Percentiles rank a stretch among this genome's conserved stretches.
These are phyloP conservation scores for Heliosperma pusillum DNA, from an alignment of 148 eudicot species.

Conservation along the genomic window DNA sequence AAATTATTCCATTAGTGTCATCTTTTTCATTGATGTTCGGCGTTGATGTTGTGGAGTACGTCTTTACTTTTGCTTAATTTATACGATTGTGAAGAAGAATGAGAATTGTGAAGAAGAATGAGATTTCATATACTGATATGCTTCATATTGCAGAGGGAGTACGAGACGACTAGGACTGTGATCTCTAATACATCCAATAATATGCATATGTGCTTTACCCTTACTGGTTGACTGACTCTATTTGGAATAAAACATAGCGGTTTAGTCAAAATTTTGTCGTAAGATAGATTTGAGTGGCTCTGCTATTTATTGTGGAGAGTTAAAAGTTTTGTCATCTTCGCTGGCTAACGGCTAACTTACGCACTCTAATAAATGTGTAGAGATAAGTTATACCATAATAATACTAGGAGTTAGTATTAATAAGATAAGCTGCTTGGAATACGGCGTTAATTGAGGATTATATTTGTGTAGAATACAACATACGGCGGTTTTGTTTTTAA, in stretches of 20 bases:
- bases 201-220: not conserved
- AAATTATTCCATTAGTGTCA: not conserved
- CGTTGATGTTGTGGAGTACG: not conserved
- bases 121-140: not conserved
- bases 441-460: not conserved
- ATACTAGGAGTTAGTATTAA: not conserved
- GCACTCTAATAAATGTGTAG: not conserved
- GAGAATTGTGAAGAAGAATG: not conserved
- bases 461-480: too few species aligned
- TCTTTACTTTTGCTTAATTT: too few species aligned
- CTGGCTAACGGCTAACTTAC: not conserved
- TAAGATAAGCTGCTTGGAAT: not conserved
- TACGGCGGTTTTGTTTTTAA: too few species aligned
- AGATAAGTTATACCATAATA: not conserved
- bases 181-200: not conserved
- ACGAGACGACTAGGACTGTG: not conserved
- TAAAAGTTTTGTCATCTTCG: not conserved
- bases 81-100: not conserved
- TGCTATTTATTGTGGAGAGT: not conserved
- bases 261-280: not conserved
- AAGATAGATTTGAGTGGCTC: not conserved
- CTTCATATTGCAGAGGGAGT: not conserved
- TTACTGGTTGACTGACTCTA: not conserved
- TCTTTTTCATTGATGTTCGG: not conserved
- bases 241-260: not conserved